Conservation (phyloP, 805 yeast genomes). For the Suhomyces tanzawaensis region DNA sequence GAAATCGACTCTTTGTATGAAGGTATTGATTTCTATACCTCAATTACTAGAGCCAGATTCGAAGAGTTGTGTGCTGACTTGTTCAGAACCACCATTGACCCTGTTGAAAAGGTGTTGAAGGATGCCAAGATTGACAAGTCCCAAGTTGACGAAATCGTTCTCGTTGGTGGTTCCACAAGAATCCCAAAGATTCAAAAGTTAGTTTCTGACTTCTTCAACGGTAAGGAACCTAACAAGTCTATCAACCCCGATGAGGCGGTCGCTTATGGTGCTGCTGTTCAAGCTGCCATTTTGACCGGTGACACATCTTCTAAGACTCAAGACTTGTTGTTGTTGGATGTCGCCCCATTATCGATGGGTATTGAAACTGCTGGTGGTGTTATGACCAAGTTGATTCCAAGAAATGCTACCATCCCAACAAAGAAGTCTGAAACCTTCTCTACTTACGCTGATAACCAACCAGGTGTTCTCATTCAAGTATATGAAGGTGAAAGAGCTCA, state of each 20-base stretch:
- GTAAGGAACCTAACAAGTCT: constrained; percentile 95
- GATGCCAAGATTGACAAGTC: constrained; percentile 87
- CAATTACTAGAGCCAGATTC: constrained; percentile 95
- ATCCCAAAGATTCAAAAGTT: constrained; percentile 97
- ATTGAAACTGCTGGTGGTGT: constrained; percentile 98
- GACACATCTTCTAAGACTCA: constrained; percentile 54
- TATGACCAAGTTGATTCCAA: constrained; percentile 91
- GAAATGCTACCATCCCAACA: constrained; percentile 95
- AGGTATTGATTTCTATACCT: constrained; percentile 93
- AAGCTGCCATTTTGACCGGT: constrained; percentile 96
- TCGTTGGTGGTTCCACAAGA: constrained; percentile 99
- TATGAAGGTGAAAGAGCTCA: constrained; percentile 95
- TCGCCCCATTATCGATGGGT: constrained; percentile 91
- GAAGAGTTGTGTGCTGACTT: constrained; percentile 93
- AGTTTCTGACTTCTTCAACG: constrained; percentile 84
- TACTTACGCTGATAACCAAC: constrained; percentile 95
- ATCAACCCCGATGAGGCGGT: constrained; percentile 99
- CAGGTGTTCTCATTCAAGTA: constrained; percentile 90
- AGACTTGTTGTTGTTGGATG: constrained; percentile 73
- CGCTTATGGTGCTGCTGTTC: constrained; percentile 99
- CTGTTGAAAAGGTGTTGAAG: constrained; percentile 92
- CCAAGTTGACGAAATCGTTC: constrained; percentile 90
- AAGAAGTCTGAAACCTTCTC: constrained; percentile 94
- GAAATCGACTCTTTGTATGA: constrained; percentile 94
- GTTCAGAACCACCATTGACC: constrained; percentile 92